These are phyloP conservation scores for Hypoxylon sp. DNA, from an alignment of 2,329 filamentous ascomycete genomes.

Conservation along the genomic window DNA sequence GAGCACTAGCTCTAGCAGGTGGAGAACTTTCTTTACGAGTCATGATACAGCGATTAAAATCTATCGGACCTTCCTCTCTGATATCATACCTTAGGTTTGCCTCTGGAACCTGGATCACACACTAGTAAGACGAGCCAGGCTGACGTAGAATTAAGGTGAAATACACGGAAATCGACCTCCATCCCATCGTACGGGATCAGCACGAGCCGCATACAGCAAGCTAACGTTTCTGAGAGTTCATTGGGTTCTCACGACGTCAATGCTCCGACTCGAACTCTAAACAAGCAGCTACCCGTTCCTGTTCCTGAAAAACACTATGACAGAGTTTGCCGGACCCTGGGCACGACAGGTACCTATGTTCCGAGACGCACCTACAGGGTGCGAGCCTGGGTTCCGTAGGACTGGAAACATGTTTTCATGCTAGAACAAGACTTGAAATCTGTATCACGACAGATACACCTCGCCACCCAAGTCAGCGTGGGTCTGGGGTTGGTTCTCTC, in stretches of 20 bases:
- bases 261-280: conserved; percentile 8
- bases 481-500: conserved; percentile 7
- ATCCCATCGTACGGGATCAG: conserved; percentile 13
- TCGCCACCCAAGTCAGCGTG: conserved; percentile 7
- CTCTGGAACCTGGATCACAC: conserved; percentile 8
- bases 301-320: conserved; percentile 15
- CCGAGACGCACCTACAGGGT: conserved; percentile 1
- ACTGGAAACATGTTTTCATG: background rate
- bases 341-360: conserved; percentile 10
- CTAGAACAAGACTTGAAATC: background rate
- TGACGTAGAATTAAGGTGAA: conserved; percentile 3
- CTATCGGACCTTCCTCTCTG: too few species aligned
- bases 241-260: conserved; percentile 18
- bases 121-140: conserved; percentile 8
- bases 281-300: conserved; percentile 5
- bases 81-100: too few species aligned
- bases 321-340: conserved; percentile 15
- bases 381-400: too few species aligned
- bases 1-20: conserved; percentile 9
- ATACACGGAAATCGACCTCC: conserved; percentile 11
- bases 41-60: conserved; percentile 10
- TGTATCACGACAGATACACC: background rate
- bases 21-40: conserved; percentile 10
- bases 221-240: conserved; percentile 2
- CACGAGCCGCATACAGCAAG: conserved; percentile 10